Base-by-base conservation (phyloP, 306 rosid species). In the Corylus avellana region DNA sequence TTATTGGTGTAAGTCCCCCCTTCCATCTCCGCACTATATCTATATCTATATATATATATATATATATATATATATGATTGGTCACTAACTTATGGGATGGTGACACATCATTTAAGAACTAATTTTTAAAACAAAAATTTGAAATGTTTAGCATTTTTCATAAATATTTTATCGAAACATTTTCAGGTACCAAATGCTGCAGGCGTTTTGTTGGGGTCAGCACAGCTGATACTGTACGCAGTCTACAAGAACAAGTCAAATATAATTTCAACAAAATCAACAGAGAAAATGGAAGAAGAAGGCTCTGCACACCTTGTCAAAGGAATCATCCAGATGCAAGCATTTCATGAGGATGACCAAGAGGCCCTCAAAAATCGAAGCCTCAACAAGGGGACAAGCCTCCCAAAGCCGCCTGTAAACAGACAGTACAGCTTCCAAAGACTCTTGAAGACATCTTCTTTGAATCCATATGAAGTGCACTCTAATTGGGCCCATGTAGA, bases 101-200 rank as follows among this genome's bases (percentile, higher is more conserved):
- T 22, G 25, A 22, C 25, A 22, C 25, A 22, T 22, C 0, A 0
- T 22, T 22, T 0, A 22, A 22, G 0, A 22, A 22, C 25, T 22
- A 22, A 22, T 0, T 22, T 22, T 22, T 22, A 22, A 22, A 22
- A 22, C 25, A 22, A 22, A 22, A 22, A 0, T 22, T 22, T 22
- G 25, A 22, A 22, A 22, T 22, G 25, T 22, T 22, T 22, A 22
- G 25, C 25, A 22, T 22, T 22, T 22, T 22, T 22, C 25, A 22
- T 1, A 32, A 32, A 32, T 32, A 3, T 32, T 32, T 2, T 32
- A 32, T 29, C 3, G 35, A 32, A 32, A 32, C 35, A 6, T 7
- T 37, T 59, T 72, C 78, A 89, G 93, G 62, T 89, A 37, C 89
- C 91, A 46, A 89, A 85, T 50, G 80, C 70, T 27, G 46, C 81